phyloP scores from a whole-genome alignment of 176 grass and related monocot genomes.

The Dactylis glomerata region DNA sequence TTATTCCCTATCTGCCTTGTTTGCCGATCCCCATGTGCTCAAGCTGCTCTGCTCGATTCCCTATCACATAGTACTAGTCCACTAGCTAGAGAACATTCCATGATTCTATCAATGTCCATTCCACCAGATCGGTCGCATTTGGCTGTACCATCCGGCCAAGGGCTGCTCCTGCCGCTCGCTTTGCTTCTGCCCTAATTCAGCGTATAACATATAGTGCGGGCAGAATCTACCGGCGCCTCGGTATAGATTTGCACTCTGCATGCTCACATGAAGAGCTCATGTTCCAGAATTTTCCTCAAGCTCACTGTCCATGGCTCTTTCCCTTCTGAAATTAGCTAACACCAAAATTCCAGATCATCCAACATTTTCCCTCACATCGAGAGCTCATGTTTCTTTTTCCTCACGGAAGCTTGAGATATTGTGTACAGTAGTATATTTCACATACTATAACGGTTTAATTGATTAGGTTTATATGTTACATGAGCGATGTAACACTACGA shows the following conservation, averaged over 20 bases:
- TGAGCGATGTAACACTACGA: not conserved
- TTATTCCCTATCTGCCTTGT: not conserved
- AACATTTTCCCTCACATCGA: too few species aligned
- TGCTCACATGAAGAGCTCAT: not conserved
- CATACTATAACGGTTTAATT: too few species aligned
- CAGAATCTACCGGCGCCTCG: not conserved
- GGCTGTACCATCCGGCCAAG: not conserved
- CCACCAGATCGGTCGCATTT: not conserved
- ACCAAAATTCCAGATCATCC: too few species aligned
- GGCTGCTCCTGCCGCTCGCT: not conserved
- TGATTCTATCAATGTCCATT: not conserved
- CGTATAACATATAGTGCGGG: not conserved
- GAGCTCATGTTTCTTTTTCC: too few species aligned
- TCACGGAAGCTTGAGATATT: too few species aligned
- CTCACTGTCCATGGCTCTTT: too few species aligned
- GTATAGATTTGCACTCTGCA: not conserved
- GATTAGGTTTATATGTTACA: too few species aligned
- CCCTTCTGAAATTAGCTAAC: too few species aligned
- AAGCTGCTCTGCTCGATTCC: not conserved
- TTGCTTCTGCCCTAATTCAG: conserved; percentile 22
- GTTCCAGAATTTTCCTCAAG: too few species aligned
- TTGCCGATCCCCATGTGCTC: conserved; percentile 29
- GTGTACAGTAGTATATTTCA: too few species aligned
- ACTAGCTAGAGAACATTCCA: not conserved
- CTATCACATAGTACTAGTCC: not conserved